A percentile compares a stretch with the other conserved stretches of the same genome.
These are phyloP conservation scores for Suillus subalutaceus DNA, from an alignment of 768 basidiomycete genomes.

Conservation along the genomic window DNA sequence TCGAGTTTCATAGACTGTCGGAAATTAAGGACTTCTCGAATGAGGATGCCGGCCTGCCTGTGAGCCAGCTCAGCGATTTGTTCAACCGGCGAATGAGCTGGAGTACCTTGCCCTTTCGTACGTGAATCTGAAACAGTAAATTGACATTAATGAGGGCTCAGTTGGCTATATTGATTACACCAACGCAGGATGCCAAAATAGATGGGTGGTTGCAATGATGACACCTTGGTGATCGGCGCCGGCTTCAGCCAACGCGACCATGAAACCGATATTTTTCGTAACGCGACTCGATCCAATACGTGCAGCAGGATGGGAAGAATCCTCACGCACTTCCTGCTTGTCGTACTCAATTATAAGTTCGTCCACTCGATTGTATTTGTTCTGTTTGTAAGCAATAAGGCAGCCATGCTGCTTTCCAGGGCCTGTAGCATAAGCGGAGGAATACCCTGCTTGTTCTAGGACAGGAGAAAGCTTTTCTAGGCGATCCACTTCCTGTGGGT, in stretches of 20 bases:
- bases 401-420: conserved; percentile 84
- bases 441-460: conserved; percentile 67
- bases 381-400: conserved; percentile 72
- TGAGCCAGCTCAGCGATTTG: background rate
- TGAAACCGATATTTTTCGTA: conserved; percentile 80
- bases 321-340: conserved; percentile 50
- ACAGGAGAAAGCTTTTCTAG: conserved; percentile 71
- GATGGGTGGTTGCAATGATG: conserved; percentile 85
- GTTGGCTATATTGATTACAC: conserved; percentile 25
- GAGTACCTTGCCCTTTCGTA: conserved; percentile 81
- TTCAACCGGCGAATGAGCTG: background rate
- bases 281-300: conserved; percentile 61
- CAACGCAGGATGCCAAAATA: conserved; percentile 94
- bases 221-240: conserved; percentile 52
- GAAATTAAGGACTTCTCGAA: conserved; percentile 64
- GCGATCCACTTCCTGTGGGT: conserved; percentile 80
- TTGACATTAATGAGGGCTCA: background rate
- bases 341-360: conserved; percentile 70
- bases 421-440: conserved; percentile 66
- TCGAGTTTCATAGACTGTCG: conserved; percentile 44
- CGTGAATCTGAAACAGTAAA: conserved; percentile 37
- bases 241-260: conserved; percentile 64
- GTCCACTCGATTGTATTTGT: conserved; percentile 48
- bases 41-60: conserved; percentile 79
- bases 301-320: conserved; percentile 32